Conservation (phyloP, 2,329 filamentous ascomycete species). For the Elsinoe ampelina region DNA sequence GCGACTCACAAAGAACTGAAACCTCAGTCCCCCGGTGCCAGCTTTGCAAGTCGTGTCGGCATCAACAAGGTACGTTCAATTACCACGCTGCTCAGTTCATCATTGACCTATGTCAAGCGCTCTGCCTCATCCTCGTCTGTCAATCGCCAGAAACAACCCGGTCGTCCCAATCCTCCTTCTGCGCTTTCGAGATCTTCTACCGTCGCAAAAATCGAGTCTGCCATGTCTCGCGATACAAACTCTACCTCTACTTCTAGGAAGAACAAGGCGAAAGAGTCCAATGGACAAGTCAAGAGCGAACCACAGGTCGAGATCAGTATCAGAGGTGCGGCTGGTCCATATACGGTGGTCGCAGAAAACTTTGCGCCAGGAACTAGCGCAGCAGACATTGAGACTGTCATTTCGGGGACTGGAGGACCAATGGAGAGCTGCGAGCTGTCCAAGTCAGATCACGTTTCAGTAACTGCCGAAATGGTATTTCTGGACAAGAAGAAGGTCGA, state of each 20-base stretch:
- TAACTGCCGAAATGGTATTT: constrained; percentile 71
- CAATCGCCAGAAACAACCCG: neutral
- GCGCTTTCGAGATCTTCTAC: constrained; percentile 6
- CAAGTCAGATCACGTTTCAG: constrained; percentile 53
- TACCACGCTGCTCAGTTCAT: neutral
- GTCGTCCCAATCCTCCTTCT: neutral
- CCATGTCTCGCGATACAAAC: neutral
- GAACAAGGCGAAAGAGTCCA: constrained; percentile 16
- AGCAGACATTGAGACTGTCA: constrained; percentile 72
- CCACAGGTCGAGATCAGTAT: constrained; percentile 53
- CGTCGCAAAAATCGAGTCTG: neutral
- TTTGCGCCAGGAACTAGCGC: constrained; percentile 74
- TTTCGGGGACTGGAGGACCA: constrained; percentile 61
- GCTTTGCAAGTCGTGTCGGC: constrained; percentile 63
- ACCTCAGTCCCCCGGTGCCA: constrained; percentile 30
- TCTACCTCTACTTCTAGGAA: neutral
- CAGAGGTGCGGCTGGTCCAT: constrained; percentile 56
- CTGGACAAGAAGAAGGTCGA: constrained; percentile 63
- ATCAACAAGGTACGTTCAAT: constrained; percentile 53
- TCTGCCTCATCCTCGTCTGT: constrained; percentile 13
- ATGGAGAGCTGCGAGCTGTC: constrained; percentile 59
- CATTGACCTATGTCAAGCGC: constrained; percentile 2
- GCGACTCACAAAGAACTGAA: constrained; percentile 29
- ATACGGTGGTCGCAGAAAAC: constrained; percentile 66
- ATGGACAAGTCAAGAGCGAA: neutral